Base-by-base conservation (phyloP, 495 filamentous ascomycete genomes). In the Hypomontagnella submonticulosa region DNA sequence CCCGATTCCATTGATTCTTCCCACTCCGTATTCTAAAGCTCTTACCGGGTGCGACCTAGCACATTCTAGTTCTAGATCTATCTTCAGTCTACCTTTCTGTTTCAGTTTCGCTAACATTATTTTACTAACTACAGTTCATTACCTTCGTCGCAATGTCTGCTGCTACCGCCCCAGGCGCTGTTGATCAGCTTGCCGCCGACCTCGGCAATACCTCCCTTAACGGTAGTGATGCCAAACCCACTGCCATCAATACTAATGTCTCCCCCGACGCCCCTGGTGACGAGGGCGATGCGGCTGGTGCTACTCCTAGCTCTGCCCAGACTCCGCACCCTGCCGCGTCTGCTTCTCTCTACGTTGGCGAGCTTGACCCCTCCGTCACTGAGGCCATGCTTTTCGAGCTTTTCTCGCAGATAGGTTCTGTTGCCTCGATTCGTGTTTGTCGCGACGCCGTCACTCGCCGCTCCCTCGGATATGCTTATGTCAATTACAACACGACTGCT, bases 331-430 rank as follows among this genome's bases (percentile, higher is more conserved):
- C 87, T 41, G 91, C 95, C 80, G 91, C 92, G 57, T 97, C 95
- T 38, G 95, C 96, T 56, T 99, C 95, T 34, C 91, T 99, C 72
- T 99, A 99, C 76, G 95, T 99, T 68, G 95, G 95, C 77, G 95
- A 99, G 82, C 92, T 99, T 67, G 95, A 99, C 79, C 87, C 90
- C 57, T 92, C 91, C 50, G 95, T 99, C 75, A 99, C 95, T 56
- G 95, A 99, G 86, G 95, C 95, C 67, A 99, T 99, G 95, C 92
- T 99, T 76, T 99, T 98, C 80, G 96, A 99, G 87, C 91, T 99
- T 30, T 99, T 99, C 87, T 98, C 95, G 61, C 94, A 94, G 78
- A 98, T 99, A 77, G 95, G 95, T 71, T 93, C 96, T 76, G 95
- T 99, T 73, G 95, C 95, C 67, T 99, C 95, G 49, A 99, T 99